These are phyloP conservation scores for Selenicereus undatus DNA, from an alignment of 148 eudicot species.

Conservation along the genomic window DNA sequence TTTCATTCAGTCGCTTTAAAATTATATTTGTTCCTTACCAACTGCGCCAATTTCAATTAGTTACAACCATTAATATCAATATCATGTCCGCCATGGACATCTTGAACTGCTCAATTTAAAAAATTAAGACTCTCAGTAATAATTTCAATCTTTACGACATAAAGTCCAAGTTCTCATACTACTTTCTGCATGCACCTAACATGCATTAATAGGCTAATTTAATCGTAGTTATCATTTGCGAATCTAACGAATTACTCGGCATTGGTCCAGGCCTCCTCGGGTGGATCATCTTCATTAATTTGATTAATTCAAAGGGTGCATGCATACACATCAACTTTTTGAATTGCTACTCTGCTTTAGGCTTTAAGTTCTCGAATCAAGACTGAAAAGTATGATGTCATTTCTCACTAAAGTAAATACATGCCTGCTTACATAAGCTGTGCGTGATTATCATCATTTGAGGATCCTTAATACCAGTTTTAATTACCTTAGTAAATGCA, in stretches of 20 bases:
- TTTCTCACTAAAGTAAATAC: neutral
- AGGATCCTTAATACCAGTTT: too few species aligned
- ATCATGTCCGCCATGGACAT: too few species aligned
- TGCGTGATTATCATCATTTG: neutral
- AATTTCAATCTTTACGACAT: neutral
- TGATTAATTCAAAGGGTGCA: neutral
- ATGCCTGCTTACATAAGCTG: neutral
- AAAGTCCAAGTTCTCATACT: constrained; percentile 15
- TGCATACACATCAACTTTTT: neutral
- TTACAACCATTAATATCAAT: too few species aligned
- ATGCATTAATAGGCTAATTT: neutral
- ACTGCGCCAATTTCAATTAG: too few species aligned
- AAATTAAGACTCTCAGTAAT: too few species aligned
- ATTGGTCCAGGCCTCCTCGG: neutral
- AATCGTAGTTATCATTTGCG: neutral
- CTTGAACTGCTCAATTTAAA: too few species aligned
- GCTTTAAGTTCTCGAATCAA: neutral
- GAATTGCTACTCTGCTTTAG: neutral
- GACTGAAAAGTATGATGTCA: neutral
- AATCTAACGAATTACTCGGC: neutral
- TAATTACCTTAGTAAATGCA: too few species aligned
- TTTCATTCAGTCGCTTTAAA: too few species aligned
- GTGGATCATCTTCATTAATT: neutral
- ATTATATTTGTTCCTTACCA: too few species aligned
- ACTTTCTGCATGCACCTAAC: neutral